These are phyloP conservation scores for Zychaea mexicana DNA, from an alignment of 371 early-diverging fungal species.

Conservation along the genomic window DNA sequence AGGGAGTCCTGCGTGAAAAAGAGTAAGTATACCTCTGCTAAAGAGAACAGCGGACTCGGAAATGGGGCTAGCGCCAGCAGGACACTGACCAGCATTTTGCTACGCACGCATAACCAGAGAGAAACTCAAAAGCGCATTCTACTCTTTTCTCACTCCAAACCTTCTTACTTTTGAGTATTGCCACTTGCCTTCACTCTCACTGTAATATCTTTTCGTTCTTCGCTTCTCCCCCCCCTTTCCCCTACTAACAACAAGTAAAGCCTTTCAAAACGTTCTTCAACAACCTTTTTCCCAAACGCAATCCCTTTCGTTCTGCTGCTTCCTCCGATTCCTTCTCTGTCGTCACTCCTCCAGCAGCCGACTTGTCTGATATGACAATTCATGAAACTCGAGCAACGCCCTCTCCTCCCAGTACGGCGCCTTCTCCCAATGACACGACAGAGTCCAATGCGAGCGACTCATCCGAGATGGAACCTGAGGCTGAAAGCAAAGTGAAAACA, in stretches of 20 bases:
- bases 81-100: too few relatives aligned
- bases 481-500: background rate
- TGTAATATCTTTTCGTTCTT: background rate
- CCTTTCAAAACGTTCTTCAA: conserved; percentile 25
- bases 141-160: too few relatives aligned
- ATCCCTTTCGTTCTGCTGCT: conserved; percentile 15
- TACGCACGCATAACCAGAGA: too few relatives aligned
- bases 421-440: conserved; percentile 20
- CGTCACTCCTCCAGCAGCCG: conserved; percentile 11
- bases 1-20: too few relatives aligned
- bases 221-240: conserved; percentile 1
- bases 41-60: too few relatives aligned
- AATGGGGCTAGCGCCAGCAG: too few relatives aligned
- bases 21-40: too few relatives aligned
- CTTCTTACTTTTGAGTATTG: too few relatives aligned
- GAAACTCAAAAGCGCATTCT: too few relatives aligned
- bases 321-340: conserved; percentile 11
- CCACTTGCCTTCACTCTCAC: background rate
- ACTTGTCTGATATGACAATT: conserved; percentile 18
- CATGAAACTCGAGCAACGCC: conserved; percentile 17
- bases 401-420: conserved; percentile 16
- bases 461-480: conserved; percentile 23
- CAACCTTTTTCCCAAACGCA: conserved; percentile 19
- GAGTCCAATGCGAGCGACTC: conserved; percentile 21
- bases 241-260: background rate